Conservation (phyloP, 805 yeast species). For the Blastobotrys parvus region DNA sequence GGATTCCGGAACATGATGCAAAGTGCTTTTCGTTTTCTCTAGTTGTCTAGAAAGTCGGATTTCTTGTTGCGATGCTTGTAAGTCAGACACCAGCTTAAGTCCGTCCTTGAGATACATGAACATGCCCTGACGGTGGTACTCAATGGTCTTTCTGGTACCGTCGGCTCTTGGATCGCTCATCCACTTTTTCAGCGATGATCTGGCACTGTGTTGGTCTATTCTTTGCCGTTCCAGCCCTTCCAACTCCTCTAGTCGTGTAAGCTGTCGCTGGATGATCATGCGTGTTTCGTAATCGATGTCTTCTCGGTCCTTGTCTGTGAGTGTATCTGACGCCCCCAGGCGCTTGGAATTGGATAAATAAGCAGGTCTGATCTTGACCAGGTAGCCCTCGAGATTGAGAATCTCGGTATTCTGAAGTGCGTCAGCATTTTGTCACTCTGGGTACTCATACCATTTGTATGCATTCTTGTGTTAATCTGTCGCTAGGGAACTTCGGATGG, state of each 20-base stretch:
- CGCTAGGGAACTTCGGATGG: slow-evolving; percentile 8
- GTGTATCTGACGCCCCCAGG: slow-evolving; percentile 10
- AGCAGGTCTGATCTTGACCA: slow-evolving; percentile 22
- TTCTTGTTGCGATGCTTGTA: slow-evolving; percentile 30
- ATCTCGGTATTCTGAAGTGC: slow-evolving; percentile 8
- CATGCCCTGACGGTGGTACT: slow-evolving; percentile 30
- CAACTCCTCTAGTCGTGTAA: slow-evolving; percentile 21
- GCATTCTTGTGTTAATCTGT: slow-evolving; percentile 23
- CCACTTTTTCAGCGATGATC: slow-evolving; percentile 13
- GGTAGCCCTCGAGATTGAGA: slow-evolving; percentile 15
- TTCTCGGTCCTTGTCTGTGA: slow-evolving; percentile 31
- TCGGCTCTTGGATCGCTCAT: slow-evolving; percentile 20
- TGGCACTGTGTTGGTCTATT: slow-evolving; percentile 11
- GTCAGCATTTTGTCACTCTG: too few species aligned
- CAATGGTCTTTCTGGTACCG: slow-evolving; percentile 23
- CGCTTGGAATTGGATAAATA: slow-evolving; percentile 23
- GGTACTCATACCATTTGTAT: not conserved
- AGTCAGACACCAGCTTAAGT: slow-evolving; percentile 25
- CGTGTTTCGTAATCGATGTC: slow-evolving; percentile 33
- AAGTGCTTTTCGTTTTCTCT: slow-evolving; percentile 19
- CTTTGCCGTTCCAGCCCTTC: slow-evolving; percentile 22
- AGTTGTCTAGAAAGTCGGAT: slow-evolving; percentile 25
- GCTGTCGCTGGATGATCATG: slow-evolving; percentile 28
- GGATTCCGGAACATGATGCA: slow-evolving; percentile 9
- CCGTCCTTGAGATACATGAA: slow-evolving; percentile 27